Evolutionary conservation across 495 filamentous ascomycete species (phyloP).

Genomic region (Hyaloscypha bicolor): DNA sequence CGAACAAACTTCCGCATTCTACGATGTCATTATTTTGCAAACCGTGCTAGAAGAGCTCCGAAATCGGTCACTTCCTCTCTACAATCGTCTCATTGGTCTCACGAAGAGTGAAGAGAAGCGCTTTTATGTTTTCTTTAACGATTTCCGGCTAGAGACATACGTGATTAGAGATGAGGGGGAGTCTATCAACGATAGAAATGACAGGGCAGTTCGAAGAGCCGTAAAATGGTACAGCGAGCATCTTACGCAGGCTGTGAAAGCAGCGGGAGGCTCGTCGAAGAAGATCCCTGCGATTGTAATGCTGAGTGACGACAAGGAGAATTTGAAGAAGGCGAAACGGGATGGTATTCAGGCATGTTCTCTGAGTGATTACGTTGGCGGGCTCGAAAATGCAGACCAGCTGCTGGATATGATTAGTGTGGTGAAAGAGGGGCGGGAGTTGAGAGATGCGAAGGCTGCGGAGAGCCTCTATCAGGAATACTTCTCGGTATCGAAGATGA

Average conservation of each 20-base stretch:
- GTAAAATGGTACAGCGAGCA: slow-evolving; percentile 90
- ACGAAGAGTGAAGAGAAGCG: slow-evolving; percentile 94
- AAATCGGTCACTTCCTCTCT: slow-evolving; percentile 90
- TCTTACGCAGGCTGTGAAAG: slow-evolving; percentile 59
- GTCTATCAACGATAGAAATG: slow-evolving; percentile 95
- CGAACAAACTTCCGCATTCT: slow-evolving; percentile 87
- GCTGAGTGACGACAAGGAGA: slow-evolving; percentile 89
- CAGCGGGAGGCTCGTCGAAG: slow-evolving; percentile 55
- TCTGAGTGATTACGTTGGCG: slow-evolving; percentile 76
- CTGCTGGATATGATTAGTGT: slow-evolving; percentile 95
- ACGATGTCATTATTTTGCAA: slow-evolving; percentile 93
- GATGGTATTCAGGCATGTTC: slow-evolving; percentile 70
- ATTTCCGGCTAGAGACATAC: slow-evolving; percentile 92
- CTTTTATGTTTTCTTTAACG: slow-evolving; percentile 99
- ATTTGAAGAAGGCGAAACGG: slow-evolving; percentile 76
- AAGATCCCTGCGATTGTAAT: slow-evolving; percentile 80
- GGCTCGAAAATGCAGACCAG: slow-evolving; percentile 78
- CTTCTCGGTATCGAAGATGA: slow-evolving; percentile 87
- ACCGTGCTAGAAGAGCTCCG: slow-evolving; percentile 94
- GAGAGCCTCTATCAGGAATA: slow-evolving; percentile 82
- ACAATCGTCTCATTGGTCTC: slow-evolving; percentile 86
- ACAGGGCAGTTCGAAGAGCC: slow-evolving; percentile 83
- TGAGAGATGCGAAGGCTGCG: slow-evolving; percentile 61
- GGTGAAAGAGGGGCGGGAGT: slow-evolving; percentile 63
- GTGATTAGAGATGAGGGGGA: slow-evolving; percentile 74